Evolutionary conservation across 2,329 filamentous ascomycete species (phyloP).

Genomic region (Ascochyta clinopodiicola): DNA sequence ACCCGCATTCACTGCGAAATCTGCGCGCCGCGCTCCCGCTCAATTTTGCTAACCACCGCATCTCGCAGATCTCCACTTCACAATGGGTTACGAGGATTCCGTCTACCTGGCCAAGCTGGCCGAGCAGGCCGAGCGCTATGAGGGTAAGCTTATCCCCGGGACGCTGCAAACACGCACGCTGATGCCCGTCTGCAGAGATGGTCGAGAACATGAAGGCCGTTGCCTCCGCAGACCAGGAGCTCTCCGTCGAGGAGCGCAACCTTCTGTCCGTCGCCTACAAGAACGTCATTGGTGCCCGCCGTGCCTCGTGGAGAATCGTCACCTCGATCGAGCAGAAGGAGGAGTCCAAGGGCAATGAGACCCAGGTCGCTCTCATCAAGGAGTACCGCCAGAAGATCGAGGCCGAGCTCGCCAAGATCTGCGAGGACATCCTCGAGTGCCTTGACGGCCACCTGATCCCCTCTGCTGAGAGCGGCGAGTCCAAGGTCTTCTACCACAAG

Average conservation of each 20-base stretch:
- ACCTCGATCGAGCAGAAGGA: constrained; percentile 99
- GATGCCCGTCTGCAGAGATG: constrained; percentile 73
- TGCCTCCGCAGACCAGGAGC: constrained; percentile 75
- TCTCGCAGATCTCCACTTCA: constrained; percentile 52
- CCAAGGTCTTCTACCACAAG: constrained; percentile 99
- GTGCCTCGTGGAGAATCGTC: constrained; percentile 98
- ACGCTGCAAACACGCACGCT: constrained; percentile 19
- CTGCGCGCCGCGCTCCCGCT: constrained; percentile 19
- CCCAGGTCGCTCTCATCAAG: constrained; percentile 90
- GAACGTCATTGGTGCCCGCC: constrained; percentile 96
- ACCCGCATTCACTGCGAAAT: constrained; percentile 16
- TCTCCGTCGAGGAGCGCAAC: constrained; percentile 91
- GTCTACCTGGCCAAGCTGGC: constrained; percentile 99
- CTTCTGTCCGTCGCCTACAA: constrained; percentile 98
- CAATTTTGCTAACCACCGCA: constrained; percentile 33
- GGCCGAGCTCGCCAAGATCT: constrained; percentile 94
- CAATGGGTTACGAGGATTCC: constrained; percentile 99
- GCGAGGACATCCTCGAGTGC: constrained; percentile 94
- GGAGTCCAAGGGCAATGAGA: constrained; percentile 96
- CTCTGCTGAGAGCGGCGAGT: constrained; percentile 93
- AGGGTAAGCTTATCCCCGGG: constrained; percentile 67
- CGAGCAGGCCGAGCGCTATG: constrained; percentile 99
- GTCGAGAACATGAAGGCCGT: constrained; percentile 99
- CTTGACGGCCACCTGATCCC: constrained; percentile 93
- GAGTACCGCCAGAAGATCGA: constrained; percentile 99